Conservation (phyloP, 2,329 filamentous ascomycete genomes). For the Aspergillus texensis region DNA sequence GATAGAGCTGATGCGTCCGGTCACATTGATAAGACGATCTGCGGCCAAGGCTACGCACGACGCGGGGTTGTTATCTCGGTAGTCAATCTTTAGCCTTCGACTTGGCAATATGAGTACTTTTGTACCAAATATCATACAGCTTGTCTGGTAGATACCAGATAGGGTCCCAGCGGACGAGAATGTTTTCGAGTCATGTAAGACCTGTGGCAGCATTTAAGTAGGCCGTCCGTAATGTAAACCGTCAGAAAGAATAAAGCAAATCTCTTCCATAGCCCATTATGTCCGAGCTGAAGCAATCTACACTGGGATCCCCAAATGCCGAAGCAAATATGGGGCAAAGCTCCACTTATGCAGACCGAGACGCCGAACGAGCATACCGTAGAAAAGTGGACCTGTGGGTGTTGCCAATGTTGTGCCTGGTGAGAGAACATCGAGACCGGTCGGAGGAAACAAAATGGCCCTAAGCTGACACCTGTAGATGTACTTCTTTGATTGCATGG, state of each 20-base stretch:
- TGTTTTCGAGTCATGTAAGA: background rate
- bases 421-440: background rate
- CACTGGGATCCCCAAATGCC: background rate
- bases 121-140: background rate
- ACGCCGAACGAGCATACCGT: background rate
- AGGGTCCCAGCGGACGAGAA: background rate
- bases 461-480: slow-evolving; percentile 30
- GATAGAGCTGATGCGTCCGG: background rate
- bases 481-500: slow-evolving; percentile 43
- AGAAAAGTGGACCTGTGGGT: background rate
- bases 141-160: background rate
- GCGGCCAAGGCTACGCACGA: background rate
- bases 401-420: background rate
- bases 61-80: background rate
- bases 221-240: background rate
- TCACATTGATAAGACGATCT: background rate
- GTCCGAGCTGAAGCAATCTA: background rate
- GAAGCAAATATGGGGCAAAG: background rate
- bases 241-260: background rate
- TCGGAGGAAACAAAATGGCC: background rate
- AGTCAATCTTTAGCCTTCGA: background rate
- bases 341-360: background rate
- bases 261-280: background rate
- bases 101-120: background rate
- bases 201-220: background rate